Percentiles rank a stretch among this genome's conserved stretches.
phyloP scores from a whole-genome alignment of 106 monocot genomes.

The Dioscorea alata region DNA sequence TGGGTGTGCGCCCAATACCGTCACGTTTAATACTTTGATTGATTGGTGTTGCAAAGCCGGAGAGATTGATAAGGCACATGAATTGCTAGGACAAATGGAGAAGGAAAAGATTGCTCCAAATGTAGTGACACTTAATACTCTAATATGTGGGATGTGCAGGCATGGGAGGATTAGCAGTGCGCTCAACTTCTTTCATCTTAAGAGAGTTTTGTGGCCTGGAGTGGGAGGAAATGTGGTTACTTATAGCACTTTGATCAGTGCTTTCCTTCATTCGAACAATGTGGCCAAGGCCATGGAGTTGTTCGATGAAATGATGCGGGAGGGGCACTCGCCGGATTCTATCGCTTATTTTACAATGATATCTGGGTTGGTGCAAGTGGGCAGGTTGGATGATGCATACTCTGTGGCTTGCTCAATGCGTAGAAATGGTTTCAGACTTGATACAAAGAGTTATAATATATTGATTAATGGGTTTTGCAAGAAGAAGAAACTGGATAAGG shows the following conservation, averaged over 20 bases:
- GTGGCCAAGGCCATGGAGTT: conserved; percentile 53
- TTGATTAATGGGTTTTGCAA: conserved; percentile 71
- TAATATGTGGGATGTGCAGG: conserved; percentile 63
- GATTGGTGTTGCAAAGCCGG: conserved; percentile 66
- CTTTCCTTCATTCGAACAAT: conserved; percentile 66
- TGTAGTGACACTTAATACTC: conserved; percentile 58
- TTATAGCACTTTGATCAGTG: conserved; percentile 60
- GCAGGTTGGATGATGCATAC: conserved; percentile 50
- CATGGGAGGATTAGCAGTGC: conserved; percentile 46
- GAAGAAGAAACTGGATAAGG: conserved; percentile 50
- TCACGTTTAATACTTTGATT: conserved; percentile 62
- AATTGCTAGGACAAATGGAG: conserved; percentile 52
- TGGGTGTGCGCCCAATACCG: conserved; percentile 28
- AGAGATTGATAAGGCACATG: conserved; percentile 26
- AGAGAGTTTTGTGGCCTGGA: conserved; percentile 18
- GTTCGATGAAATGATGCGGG: conserved; percentile 60
- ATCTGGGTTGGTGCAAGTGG: conserved; percentile 54
- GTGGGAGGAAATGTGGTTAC: conserved; percentile 47
- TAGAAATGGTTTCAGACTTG: conserved; percentile 42
- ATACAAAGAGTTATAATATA: conserved; percentile 63
- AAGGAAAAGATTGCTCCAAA: conserved; percentile 30
- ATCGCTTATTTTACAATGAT: conserved; percentile 67
- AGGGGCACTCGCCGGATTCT: conserved; percentile 49
- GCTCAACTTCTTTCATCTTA: conserved; percentile 46
- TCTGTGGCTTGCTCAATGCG: conserved; percentile 44